phyloP scores from a whole-genome alignment of 345 rosid species.

The Euclidium syriacum region DNA sequence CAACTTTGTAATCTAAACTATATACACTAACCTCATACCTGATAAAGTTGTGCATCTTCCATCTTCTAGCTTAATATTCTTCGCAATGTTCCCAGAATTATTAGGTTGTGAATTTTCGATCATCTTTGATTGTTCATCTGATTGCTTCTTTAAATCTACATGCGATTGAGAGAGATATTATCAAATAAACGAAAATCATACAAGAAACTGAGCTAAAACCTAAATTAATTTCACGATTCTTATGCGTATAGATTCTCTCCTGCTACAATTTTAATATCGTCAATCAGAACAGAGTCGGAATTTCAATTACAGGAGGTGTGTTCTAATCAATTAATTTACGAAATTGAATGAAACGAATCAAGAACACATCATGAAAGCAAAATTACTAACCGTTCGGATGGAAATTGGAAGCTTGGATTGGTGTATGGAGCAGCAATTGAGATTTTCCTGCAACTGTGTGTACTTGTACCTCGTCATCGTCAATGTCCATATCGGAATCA shows the following conservation, averaged over 20 bases:
- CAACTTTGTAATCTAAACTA: not conserved
- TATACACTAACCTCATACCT: slow-evolving; percentile 41
- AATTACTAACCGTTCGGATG: slow-evolving; percentile 30
- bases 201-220: not conserved
- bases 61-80: not conserved
- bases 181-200: not conserved
- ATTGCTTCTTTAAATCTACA: slow-evolving; percentile 45
- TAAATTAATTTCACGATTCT: not conserved
- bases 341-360: not conserved
- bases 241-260: not conserved
- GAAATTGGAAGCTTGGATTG: slow-evolving; percentile 23
- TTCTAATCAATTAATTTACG: slow-evolving; percentile 6
- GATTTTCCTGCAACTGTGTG: slow-evolving; percentile 2
- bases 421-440: slow-evolving; percentile 7
- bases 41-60: slow-evolving; percentile 23
- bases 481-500: slow-evolving; percentile 27
- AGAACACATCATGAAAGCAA: not conserved
- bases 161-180: not conserved
- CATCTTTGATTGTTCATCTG: slow-evolving; percentile 23
- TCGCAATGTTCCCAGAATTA: slow-evolving; percentile 14
- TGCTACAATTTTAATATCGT: not conserved
- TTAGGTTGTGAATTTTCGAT: slow-evolving; percentile 8
- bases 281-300: too few relatives aligned
- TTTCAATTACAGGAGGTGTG: not conserved
- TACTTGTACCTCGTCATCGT: slow-evolving; percentile 22